Percentiles rank a stretch among this genome's conserved stretches.
Evolutionary conservation across 768 basidiomycete species (phyloP).

Genomic region (Tulasnella sp.): DNA sequence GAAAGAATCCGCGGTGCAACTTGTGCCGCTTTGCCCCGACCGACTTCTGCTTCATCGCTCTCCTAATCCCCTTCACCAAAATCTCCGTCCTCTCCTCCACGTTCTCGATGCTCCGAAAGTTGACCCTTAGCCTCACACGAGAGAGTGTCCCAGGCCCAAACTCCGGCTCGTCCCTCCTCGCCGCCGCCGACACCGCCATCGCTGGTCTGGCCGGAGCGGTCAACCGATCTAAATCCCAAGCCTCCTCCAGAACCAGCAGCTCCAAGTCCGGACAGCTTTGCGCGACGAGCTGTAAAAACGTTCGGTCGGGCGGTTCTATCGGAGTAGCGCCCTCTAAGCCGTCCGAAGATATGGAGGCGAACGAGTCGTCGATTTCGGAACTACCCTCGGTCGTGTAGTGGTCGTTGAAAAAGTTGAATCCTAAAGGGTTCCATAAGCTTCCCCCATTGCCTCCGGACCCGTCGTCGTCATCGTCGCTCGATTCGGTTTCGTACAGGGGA

Average conservation of each 20-base stretch:
- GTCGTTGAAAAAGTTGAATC: slow-evolving; percentile 26
- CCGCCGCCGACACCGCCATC: no score
- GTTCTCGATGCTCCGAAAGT: slow-evolving; percentile 14
- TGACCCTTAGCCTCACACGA: slow-evolving; percentile 15
- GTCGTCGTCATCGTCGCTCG: neutral
- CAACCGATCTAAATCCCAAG: slow-evolving; percentile 22
- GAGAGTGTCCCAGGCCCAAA: neutral
- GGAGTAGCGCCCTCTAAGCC: neutral
- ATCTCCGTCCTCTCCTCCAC: slow-evolving; percentile 24
- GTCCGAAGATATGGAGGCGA: neutral
- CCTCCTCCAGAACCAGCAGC: slow-evolving; percentile 14
- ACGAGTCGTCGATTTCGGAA: neutral
- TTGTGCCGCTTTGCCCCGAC: neutral
- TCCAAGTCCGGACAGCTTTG: slow-evolving; percentile 26
- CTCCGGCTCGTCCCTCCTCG: neutral
- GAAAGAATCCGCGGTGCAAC: neutral
- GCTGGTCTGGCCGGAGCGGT: neutral
- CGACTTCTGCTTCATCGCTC: slow-evolving; percentile 13
- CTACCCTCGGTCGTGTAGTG: neutral
- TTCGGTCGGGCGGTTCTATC: slow-evolving; percentile 17
- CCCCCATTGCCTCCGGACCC: neutral
- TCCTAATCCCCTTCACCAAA: slow-evolving; percentile 21
- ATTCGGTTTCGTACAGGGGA: neutral
- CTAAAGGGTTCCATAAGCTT: neutral
- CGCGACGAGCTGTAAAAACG: slow-evolving; percentile 26